These are phyloP conservation scores for Pseudofabraea citricarpa DNA, from an alignment of 2,329 filamentous ascomycete genomes.

Conservation along the genomic window DNA sequence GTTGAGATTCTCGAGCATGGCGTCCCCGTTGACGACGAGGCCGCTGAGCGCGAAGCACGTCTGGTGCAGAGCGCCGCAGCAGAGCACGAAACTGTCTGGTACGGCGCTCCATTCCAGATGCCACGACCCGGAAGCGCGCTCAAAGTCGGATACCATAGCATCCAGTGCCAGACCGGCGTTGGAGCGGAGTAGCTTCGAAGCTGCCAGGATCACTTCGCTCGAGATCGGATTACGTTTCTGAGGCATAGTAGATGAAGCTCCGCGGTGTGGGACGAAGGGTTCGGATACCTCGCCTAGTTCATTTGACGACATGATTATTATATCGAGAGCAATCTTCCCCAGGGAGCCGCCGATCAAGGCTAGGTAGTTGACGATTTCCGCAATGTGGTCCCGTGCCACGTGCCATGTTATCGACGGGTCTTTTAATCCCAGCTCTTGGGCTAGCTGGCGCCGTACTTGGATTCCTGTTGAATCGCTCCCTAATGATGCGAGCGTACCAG, in stretches of 20 bases:
- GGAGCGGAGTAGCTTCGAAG: constrained; percentile 46
- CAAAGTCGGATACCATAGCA: constrained; percentile 53
- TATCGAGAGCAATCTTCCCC: constrained; percentile 51
- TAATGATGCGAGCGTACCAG: constrained; percentile 48
- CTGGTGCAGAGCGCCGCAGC: constrained; percentile 46
- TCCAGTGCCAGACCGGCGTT: constrained; percentile 48
- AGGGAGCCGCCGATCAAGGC: constrained; percentile 47
- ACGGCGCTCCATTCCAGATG: constrained; percentile 54
- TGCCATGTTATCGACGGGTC: constrained; percentile 54
- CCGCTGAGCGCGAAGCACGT: constrained; percentile 47
- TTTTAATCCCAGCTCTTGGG: constrained; percentile 39
- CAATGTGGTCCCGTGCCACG: constrained; percentile 47
- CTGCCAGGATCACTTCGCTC: constrained; percentile 49
- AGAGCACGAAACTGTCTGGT: constrained; percentile 47
- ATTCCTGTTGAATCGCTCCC: constrained; percentile 42
- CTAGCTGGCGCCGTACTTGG: constrained; percentile 42
- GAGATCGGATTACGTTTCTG: constrained; percentile 55
- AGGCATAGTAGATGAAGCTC: constrained; percentile 51
- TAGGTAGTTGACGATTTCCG: constrained; percentile 48
- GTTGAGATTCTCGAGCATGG: constrained; percentile 45
- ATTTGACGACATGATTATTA: constrained; percentile 54
- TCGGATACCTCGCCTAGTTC: constrained; percentile 51
- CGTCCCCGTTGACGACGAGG: constrained; percentile 42
- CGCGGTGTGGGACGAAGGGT: constrained; percentile 49
- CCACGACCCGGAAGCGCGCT: constrained; percentile 53